Evolutionary conservation across 495 filamentous ascomycete genomes (phyloP), one percentile per base, ranked within the genome.

Genomic region (Annulohypoxylon stygium): DNA sequence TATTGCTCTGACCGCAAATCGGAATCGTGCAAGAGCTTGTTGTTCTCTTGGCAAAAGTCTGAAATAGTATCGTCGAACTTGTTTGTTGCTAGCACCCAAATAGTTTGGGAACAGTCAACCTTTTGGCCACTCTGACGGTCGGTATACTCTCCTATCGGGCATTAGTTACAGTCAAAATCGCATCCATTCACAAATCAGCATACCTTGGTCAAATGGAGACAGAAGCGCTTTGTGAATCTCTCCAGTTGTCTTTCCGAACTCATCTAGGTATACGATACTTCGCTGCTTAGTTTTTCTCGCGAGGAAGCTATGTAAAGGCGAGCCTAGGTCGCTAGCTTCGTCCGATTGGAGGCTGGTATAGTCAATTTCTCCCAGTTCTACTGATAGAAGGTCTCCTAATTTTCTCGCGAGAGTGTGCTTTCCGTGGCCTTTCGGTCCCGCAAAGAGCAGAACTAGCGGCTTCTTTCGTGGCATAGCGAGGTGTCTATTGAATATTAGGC

Each of bases 61-160:
- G 75, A 75, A 26, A 88, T 86, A 0, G 55, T 78, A 3, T 73
- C 48, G 58, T 86, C 83, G 8, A 84, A 74, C 2, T 81, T 79
- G 69, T 87, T 88, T 1, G 86, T 88, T 0, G 87, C 85, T 1
- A 90, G 60, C 12, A 89, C 82, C 88, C 87, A 89, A 9, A 90
- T 85, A 0, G 83, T 86, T 25, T 85, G 86, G 0, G 80, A 81
- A 71, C 87, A 89, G 64, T 89, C 81, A 11, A 89, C 67, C 11
- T 71, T 74, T 2, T 76, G 66, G 14, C 71, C 70, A 18, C 74
- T 76, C 14, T 86, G 85, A 18, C 83, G 85, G 61, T 88, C 86
- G 16, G 78, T 65, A 61, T 87, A 86, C 58, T 79, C 61, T 25
- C 71, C 71, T 74, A 37, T 47, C n/a, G 30, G 30, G 50, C 7